These are phyloP conservation scores for Pseudozyma thailandica DNA, from an alignment of 1,284 basidiomycete species.

Conservation along the genomic window DNA sequence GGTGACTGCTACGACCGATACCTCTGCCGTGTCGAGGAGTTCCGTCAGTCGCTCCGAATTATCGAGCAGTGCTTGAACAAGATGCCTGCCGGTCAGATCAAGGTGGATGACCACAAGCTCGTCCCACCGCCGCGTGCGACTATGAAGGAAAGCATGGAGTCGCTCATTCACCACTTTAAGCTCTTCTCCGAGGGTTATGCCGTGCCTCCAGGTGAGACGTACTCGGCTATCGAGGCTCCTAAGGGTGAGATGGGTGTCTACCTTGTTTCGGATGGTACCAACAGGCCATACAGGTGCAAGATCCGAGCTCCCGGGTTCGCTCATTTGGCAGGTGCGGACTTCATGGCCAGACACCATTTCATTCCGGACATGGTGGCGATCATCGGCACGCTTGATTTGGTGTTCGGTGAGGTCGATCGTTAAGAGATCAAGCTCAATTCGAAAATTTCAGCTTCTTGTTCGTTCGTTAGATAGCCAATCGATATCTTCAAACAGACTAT, in stretches of 20 bases:
- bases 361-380: slow-evolving; percentile 67
- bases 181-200: slow-evolving; percentile 91
- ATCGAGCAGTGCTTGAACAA: slow-evolving; percentile 89
- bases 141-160: slow-evolving; percentile 99
- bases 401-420: slow-evolving; percentile 68
- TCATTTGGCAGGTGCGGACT: slow-evolving; percentile 66
- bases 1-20: slow-evolving; percentile 97
- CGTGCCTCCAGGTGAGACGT: slow-evolving; percentile 97
- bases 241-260: slow-evolving; percentile 89
- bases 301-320: slow-evolving; percentile 67
- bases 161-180: slow-evolving; percentile 98
- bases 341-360: slow-evolving; percentile 64
- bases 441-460: neutral
- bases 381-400: slow-evolving; percentile 66
- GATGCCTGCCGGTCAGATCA: slow-evolving; percentile 91
- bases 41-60: slow-evolving; percentile 92
- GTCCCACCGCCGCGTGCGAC: slow-evolving; percentile 94
- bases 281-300: slow-evolving; percentile 67
- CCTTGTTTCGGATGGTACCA: slow-evolving; percentile 66
- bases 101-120: slow-evolving; percentile 97
- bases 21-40: slow-evolving; percentile 96
- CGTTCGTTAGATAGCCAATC: slow-evolving; percentile 27
- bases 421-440: neutral
- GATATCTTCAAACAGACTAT: neutral
- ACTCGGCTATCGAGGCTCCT: slow-evolving; percentile 95